phyloP scores from a whole-genome alignment of 345 rosid genomes.

The Cardiospermum halicacabum region DNA sequence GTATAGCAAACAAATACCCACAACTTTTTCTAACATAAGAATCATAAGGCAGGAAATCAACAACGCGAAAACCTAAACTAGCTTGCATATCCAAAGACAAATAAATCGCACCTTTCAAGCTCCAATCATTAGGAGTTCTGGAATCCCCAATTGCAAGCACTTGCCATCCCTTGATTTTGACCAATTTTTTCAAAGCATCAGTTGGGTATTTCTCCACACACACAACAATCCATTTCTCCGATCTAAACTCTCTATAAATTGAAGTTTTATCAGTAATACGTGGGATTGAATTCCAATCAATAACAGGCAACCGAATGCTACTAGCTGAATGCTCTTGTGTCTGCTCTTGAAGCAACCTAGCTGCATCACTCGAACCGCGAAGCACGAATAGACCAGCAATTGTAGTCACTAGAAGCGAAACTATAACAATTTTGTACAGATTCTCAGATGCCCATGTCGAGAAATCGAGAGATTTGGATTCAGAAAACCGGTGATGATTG shows the following conservation, averaged over 20 bases:
- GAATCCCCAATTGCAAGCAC: constrained; percentile 87
- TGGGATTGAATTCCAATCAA: constrained; percentile 67
- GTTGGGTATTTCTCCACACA: constrained; percentile 78
- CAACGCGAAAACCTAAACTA: constrained; percentile 60
- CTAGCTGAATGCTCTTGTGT: constrained; percentile 46
- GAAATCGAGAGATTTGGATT: constrained; percentile 73
- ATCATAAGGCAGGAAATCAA: constrained; percentile 81
- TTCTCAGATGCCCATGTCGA: constrained; percentile 74
- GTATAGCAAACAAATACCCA: constrained; percentile 93
- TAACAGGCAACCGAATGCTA: constrained; percentile 50
- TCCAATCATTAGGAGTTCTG: constrained; percentile 78
- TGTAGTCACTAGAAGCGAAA: constrained; percentile 49
- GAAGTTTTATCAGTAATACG: constrained; percentile 54
- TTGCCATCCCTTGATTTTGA: constrained; percentile 91
- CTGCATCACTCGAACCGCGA: constrained; percentile 55
- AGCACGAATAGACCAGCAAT: constrained; percentile 65
- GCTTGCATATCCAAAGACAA: constrained; percentile 88
- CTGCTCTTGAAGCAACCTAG: constrained; percentile 63
- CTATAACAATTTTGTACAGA: constrained; percentile 38
- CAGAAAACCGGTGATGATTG: constrained; percentile 50
- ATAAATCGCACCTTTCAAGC: constrained; percentile 76
- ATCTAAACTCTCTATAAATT: constrained; percentile 55
- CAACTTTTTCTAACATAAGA: constrained; percentile 83
- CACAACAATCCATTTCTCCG: constrained; percentile 86
- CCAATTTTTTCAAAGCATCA: constrained; percentile 52